phyloP scores from a whole-genome alignment of 768 basidiomycete genomes.

The Pleurotus pulmonarius region DNA sequence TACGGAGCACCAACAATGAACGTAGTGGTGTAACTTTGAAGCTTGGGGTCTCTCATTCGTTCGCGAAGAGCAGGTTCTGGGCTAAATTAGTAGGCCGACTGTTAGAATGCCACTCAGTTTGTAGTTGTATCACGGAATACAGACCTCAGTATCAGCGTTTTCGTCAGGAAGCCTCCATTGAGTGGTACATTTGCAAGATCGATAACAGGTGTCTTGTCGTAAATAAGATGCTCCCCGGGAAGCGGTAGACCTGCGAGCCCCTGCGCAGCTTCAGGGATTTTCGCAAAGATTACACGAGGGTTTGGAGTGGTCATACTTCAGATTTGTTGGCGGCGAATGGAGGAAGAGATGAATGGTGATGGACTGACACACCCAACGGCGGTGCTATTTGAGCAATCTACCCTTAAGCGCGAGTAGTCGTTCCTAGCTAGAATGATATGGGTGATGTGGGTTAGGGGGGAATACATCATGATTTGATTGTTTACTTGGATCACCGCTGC shows the following conservation, averaged over 20 bases:
- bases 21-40: conserved; percentile 15
- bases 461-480: too few relatives aligned
- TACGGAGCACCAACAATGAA: conserved; percentile 17
- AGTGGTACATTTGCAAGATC: conserved; percentile 17
- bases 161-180: conserved; percentile 17
- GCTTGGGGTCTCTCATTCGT: conserved; percentile 23
- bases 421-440: too few relatives aligned
- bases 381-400: too few relatives aligned
- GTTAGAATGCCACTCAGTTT: not conserved
- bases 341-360: too few relatives aligned
- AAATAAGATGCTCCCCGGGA: not conserved
- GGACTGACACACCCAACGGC: too few relatives aligned
- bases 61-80: conserved; percentile 21
- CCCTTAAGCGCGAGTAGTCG: too few relatives aligned
- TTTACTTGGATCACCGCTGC: too few relatives aligned
- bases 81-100: not conserved
- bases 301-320: not conserved
- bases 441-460: too few relatives aligned
- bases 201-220: conserved; percentile 13
- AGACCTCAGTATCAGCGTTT: conserved; percentile 16
- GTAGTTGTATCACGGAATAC: not conserved
- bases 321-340: too few relatives aligned
- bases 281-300: conserved; percentile 3
- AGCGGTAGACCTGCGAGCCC: not conserved
- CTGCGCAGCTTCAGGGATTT: not conserved